Evolutionary conservation across 2,329 filamentous ascomycete species (phyloP), one percentile per base, ranked within the genome.

Genomic region (Capronia epimyces): DNA sequence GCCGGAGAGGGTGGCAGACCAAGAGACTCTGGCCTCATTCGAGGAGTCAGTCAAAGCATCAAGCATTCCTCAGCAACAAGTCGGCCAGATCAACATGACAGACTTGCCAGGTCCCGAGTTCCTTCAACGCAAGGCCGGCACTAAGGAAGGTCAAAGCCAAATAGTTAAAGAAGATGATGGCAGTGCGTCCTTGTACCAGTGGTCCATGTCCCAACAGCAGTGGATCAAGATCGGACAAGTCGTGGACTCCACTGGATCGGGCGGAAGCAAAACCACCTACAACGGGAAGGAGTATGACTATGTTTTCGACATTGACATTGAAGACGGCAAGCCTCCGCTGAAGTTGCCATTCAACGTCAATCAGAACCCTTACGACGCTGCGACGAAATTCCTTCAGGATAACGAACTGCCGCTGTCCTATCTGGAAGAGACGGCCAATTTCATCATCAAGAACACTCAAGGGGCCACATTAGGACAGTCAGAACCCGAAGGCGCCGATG

Each of bases 181-280:
- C 40, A 87, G 81, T 45, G 78, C 96, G 24, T 89, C 86, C 3
- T 89, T 90, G 7, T 88, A 97, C 65, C 83, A 87, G 55, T 97
- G 91, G 91, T 94, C 90, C 57, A 60, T 69, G 63, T 72, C 79
- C 57, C 76, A 84, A 55, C 76, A 81, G 45, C 76, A 89, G 65
- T 96, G 90, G 90, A 75, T 89, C 50, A 86, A 85, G 56, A 86
- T 97, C 7, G 93, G 93, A n/a, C 95, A 89, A 0, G 90, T 98
- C 0, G 93, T 97, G 9, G 89, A 95, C 61, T 82, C 89, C 2
- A 87, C 86, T 3, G 89, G 86, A 31, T 94, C 89, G 65, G 88
- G 83, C 58, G 87, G 88, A 9, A 82, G 82, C 52, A 89, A 90
- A 70, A 81, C 82, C 6, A 77, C 83, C 51, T 85, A 91, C 65